phyloP scores from a whole-genome alignment of 169 alveolate species.

The Plasmodium reichenowi region DNA sequence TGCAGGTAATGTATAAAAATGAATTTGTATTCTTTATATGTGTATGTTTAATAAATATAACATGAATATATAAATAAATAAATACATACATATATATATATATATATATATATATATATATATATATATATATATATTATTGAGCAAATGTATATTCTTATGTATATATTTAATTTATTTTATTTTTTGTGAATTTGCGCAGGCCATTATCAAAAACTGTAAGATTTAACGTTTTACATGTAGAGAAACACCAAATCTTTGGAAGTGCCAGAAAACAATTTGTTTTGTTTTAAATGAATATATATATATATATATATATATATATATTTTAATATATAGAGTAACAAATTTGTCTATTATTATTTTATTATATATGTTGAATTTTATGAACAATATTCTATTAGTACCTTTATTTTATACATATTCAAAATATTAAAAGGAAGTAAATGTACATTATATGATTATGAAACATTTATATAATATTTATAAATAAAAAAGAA shows the following conservation, averaged over 20 bases:
- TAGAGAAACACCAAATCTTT: conserved; percentile 97
- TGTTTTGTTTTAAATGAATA: conserved; percentile 92
- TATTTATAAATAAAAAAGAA: no score
- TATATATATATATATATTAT: not conserved
- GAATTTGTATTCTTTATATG: not conserved
- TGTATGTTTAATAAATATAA: no score
- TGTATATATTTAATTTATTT: conserved; percentile 29
- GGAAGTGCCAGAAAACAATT: conserved; percentile 99
- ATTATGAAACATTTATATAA: no score
- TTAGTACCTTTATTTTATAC: no score
- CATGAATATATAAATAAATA: not conserved
- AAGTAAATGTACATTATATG: no score
- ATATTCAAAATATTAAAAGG: no score
- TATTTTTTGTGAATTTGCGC: conserved; percentile 57
- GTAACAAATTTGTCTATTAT: no score
- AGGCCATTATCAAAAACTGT: conserved; percentile 99
- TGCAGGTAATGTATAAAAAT: conserved; percentile 91
- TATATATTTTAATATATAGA: no score
- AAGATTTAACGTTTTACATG: conserved; percentile 98
- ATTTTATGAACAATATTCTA: no score
- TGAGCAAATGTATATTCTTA: not conserved
- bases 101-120: no score
- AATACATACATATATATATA: no score
- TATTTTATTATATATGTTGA: no score
- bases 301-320: not conserved